Evolutionary conservation across 192 early-diverging fungal genomes (phyloP).

Genomic region (Rhizophlyctis rosea): DNA sequence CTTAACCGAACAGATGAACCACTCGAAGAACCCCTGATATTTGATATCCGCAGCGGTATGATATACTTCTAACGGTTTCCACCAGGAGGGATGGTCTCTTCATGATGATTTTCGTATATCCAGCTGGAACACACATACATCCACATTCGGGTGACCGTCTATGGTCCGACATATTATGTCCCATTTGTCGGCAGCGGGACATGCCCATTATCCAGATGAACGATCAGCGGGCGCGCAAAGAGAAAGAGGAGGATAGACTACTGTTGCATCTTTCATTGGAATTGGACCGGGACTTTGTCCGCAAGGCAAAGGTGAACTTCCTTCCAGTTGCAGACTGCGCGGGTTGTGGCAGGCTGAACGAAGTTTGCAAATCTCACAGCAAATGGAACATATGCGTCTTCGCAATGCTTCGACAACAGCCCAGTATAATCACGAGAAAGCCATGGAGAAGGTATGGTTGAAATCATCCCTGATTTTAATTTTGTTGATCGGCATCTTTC

Average conservation of each 20-base stretch:
- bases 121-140: slow-evolving; percentile 38
- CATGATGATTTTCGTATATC: too few relatives aligned
- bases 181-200: slow-evolving; percentile 35
- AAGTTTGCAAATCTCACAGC: not conserved
- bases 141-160: slow-evolving; percentile 42
- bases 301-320: slow-evolving; percentile 25
- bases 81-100: too few relatives aligned
- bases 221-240: slow-evolving; percentile 18
- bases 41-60: not conserved
- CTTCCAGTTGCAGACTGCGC: not conserved
- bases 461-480: too few relatives aligned
- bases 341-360: not conserved
- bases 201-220: slow-evolving; percentile 22
- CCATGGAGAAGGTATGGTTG: slow-evolving; percentile 22
- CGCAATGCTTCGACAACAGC: slow-evolving; percentile 29
- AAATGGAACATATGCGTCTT: slow-evolving; percentile 22
- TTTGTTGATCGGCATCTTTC: too few relatives aligned
- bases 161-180: slow-evolving; percentile 45
- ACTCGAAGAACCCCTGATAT: not conserved
- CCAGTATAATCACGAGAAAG: slow-evolving; percentile 37
- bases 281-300: slow-evolving; percentile 38
- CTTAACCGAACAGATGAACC: not conserved
- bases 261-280: slow-evolving; percentile 43
- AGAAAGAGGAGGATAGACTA: slow-evolving; percentile 46
- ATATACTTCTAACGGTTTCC: too few relatives aligned